Evolutionary conservation across 2,329 filamentous ascomycete species (phyloP).

Genomic region (Endoconidiophora polonica): DNA sequence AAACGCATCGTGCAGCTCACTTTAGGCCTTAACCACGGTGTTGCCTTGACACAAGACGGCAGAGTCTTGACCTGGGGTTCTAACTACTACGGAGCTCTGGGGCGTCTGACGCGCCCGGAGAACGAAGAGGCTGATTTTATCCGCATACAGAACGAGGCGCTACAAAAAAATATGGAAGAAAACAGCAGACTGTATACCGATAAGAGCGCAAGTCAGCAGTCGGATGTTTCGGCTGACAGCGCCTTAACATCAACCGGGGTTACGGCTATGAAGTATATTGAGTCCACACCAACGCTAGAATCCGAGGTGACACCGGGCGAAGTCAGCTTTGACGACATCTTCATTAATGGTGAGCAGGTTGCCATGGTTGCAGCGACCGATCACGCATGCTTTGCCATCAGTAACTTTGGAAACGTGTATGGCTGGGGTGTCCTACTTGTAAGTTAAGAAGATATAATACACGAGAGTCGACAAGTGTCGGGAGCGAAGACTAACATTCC

Average conservation of each 20-base stretch:
- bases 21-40: slow-evolving; percentile 46
- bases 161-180: background rate
- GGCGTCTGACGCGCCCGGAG: slow-evolving; percentile 29
- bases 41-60: slow-evolving; percentile 45
- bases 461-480: too few species aligned
- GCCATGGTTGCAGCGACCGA: slow-evolving; percentile 45
- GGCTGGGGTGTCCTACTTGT: slow-evolving; percentile 51
- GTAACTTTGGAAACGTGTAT: slow-evolving; percentile 43
- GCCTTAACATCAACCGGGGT: slow-evolving; percentile 24
- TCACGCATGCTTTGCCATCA: slow-evolving; percentile 44
- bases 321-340: slow-evolving; percentile 29
- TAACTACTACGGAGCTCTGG: slow-evolving; percentile 48
- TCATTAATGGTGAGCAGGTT: slow-evolving; percentile 31
- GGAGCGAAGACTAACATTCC: background rate
- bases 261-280: slow-evolving; percentile 37
- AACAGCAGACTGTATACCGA: too few species aligned
- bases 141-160: background rate
- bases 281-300: slow-evolving; percentile 32
- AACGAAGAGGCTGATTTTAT: background rate
- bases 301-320: slow-evolving; percentile 5
- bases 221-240: slow-evolving; percentile 20
- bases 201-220: slow-evolving; percentile 14
- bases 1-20: slow-evolving; percentile 44
- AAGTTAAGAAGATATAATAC: slow-evolving; percentile 1
- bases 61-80: slow-evolving; percentile 50